Base-by-base conservation (phyloP, 306 rosid species). In the Rosa lucieae region DNA sequence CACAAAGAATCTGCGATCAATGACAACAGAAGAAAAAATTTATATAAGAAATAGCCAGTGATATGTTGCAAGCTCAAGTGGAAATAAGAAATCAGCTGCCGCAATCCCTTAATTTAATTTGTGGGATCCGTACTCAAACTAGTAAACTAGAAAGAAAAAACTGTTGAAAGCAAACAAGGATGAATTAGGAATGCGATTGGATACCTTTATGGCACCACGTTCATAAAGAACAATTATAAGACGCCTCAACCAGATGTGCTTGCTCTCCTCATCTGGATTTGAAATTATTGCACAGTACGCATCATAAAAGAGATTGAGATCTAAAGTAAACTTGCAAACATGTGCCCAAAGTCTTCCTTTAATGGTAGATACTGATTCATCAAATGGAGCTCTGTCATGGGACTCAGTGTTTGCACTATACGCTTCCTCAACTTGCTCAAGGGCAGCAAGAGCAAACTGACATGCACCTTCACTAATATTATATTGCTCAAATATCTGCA, bases 391-490 rank as follows among this genome's bases (percentile, higher is more conserved):
- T 73, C 72, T 43, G 62, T 32, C 77, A 79, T 20, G 59, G 59
- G 67, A n/a, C 51, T 85, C 86, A 77, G 77, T 91, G 32, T 85
- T 81, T 78, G 71, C 67, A 62, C 48, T 55, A 17, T 78, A 79
- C 78, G 91, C 93, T 83, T 95, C 99, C 78, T 92, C 99, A 77
- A 91, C 97, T 85, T 88, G 95, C 90, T 92, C 99, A 40, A 95
- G 99, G 39, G 99, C 98, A 78, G 99, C 97, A 78, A 92, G 99
- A 76, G 95, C 99, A 87, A 95, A 95, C 88, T 92, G 92, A 87
- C 86, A 90, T 83, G 97, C 97, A 81, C 97, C 99, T 82, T 91
- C 94, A 71, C 91, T 92, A 42, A 95, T 80, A 77, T 86, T 89
- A 82, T 92, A 82, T 70, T 90, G 99, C 84, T 95, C 99, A 83